Evolutionary conservation across 441 rosid genomes (phyloP).

Genomic region (Gossypium schwendimanii): DNA sequence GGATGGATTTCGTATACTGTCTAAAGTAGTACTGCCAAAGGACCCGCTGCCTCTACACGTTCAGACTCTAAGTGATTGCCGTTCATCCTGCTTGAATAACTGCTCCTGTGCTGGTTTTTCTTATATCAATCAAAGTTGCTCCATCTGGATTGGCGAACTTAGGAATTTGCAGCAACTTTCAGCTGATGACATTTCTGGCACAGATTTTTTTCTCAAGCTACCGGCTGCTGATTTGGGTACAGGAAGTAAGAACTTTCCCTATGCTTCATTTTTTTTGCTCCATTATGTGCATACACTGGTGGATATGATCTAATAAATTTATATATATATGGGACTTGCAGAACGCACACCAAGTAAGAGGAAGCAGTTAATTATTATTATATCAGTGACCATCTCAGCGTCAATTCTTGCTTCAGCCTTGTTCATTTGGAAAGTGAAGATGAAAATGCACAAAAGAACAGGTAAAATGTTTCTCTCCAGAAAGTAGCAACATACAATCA

Average conservation of each 20-base stretch:
- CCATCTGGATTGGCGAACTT: conserved; percentile 24
- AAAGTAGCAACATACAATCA: background rate
- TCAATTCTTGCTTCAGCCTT: background rate
- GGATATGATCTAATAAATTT: background rate
- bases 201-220: conserved; percentile 13
- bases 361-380: background rate
- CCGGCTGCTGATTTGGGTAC: conserved; percentile 13
- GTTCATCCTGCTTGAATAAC: conserved; percentile 19
- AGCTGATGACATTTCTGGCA: background rate
- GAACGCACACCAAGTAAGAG: background rate
- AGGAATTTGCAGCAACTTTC: conserved; percentile 13
- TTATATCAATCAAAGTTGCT: conserved; percentile 14
- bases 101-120: conserved; percentile 33
- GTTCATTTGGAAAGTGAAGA: background rate
- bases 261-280: background rate
- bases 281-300: background rate
- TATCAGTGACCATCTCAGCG: background rate
- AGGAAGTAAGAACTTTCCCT: background rate
- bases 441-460: background rate
- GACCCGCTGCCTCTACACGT: background rate
- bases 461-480: background rate
- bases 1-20: conserved; percentile 14
- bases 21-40: background rate
- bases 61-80: conserved; percentile 15
- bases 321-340: background rate